These are phyloP conservation scores for Nematocida ironsii DNA, from an alignment of 371 early-diverging fungal species.

Conservation along the genomic window DNA sequence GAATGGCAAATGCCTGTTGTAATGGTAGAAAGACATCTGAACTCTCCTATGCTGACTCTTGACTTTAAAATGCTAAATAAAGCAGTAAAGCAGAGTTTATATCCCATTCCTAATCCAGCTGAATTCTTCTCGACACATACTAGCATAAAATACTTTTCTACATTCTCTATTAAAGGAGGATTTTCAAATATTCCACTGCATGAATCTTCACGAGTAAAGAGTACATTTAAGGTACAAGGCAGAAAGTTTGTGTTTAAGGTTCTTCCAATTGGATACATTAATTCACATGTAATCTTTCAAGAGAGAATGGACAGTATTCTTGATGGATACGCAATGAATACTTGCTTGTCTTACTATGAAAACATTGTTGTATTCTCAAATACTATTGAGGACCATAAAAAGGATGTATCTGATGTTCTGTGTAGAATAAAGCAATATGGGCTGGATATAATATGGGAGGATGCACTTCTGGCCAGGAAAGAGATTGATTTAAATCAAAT, in stretches of 20 bases:
- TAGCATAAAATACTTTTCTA: constrained; percentile 12
- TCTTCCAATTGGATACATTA: neutral
- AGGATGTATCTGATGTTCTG: neutral
- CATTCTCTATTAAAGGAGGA: constrained; percentile 2
- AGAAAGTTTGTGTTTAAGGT: neutral
- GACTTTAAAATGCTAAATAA: neutral
- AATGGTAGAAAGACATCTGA: neutral
- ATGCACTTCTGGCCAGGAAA: neutral
- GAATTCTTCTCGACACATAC: neutral
- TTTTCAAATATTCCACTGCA: neutral
- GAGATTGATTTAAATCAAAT: neutral
- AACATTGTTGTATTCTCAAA: neutral
- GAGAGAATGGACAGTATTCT: neutral
- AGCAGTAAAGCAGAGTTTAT: neutral
- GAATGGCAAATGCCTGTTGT: neutral
- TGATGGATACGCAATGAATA: neutral
- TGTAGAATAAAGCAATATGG: neutral
- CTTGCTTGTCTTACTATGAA: neutral
- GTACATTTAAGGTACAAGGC: neutral
- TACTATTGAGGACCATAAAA: neutral
- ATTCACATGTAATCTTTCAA: neutral
- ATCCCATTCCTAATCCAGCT: neutral
- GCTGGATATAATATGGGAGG: neutral
- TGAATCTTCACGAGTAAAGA: neutral
- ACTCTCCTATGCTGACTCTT: neutral